phyloP scores from a whole-genome alignment of 495 filamentous ascomycete genomes.

The Apiosordaria backusii region DNA sequence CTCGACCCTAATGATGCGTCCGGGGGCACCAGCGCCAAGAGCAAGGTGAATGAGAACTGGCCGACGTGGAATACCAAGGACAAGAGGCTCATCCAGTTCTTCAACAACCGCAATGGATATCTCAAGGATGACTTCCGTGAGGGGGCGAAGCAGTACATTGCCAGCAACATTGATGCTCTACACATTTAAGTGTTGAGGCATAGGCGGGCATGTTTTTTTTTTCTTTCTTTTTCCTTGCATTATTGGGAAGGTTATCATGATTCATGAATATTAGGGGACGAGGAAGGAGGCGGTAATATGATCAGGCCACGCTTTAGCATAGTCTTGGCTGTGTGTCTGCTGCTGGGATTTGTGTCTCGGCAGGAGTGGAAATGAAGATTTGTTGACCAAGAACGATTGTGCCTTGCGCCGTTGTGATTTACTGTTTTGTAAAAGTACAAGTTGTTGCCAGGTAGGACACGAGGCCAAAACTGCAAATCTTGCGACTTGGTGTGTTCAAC shows the following conservation, averaged over 20 bases:
- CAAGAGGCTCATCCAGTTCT: conserved; percentile 57
- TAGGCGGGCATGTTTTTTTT: not conserved
- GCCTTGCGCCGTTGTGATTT: no score
- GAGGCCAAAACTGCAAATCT: not conserved
- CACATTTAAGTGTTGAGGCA: conserved; percentile 42
- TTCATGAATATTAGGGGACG: not conserved
- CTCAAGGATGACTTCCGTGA: conserved; percentile 60
- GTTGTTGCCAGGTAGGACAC: no score
- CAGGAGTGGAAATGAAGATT: not conserved
- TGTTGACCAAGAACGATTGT: not conserved
- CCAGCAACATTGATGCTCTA: conserved; percentile 42
- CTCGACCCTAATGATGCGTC: conserved; percentile 58
- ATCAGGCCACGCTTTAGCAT: not conserved
- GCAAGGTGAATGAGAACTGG: conserved; percentile 48
- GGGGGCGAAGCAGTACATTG: conserved; percentile 47
- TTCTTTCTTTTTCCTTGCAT: not conserved
- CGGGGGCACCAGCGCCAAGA: conserved; percentile 30
- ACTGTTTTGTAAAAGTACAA: no score
- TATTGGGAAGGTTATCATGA: not conserved
- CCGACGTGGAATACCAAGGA: conserved; percentile 54
- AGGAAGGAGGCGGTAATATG: not conserved
- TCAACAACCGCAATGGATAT: conserved; percentile 39
- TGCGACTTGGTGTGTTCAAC: not conserved
- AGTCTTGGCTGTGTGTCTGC: not conserved
- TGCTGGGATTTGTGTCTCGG: not conserved